These are phyloP conservation scores for Mycena crocata DNA, from an alignment of 768 basidiomycete genomes.

Conservation along the genomic window DNA sequence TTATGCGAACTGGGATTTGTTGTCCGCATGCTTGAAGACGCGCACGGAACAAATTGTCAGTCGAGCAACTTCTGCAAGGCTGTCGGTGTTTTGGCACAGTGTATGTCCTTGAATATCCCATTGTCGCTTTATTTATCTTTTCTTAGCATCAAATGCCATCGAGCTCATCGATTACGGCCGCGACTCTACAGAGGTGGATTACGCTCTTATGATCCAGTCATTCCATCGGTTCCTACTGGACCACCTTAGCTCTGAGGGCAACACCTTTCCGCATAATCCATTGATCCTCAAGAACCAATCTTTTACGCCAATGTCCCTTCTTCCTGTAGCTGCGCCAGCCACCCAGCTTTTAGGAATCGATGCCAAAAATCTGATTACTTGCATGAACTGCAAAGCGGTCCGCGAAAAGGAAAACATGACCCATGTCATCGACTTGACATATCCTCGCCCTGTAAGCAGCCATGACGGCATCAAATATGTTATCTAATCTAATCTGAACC, in stretches of 20 bases:
- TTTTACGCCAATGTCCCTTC: conserved; percentile 27
- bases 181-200: conserved; percentile 78
- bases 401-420: conserved; percentile 82
- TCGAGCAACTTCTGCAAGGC: conserved; percentile 97
- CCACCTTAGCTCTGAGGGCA: conserved; percentile 81
- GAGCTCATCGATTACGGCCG: conserved; percentile 91
- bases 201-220: conserved; percentile 90
- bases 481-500: conserved; percentile 2
- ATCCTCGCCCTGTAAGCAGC: conserved; percentile 80
- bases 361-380: conserved; percentile 79
- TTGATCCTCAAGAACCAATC: conserved; percentile 52
- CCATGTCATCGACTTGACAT: conserved; percentile 87
- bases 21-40: conserved; percentile 95
- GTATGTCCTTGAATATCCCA: conserved; percentile 51
- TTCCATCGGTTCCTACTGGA: conserved; percentile 96
- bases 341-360: conserved; percentile 89
- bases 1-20: conserved; percentile 96
- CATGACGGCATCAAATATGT: background rate
- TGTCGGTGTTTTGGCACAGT: conserved; percentile 88
- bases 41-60: conserved; percentile 93
- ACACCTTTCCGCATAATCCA: conserved; percentile 70
- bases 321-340: conserved; percentile 73
- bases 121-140: background rate
- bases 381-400: conserved; percentile 77
- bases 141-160: conserved; percentile 76